phyloP scores from a whole-genome alignment of 2,329 filamentous ascomycete genomes.

The Sporothrix mexicana region DNA sequence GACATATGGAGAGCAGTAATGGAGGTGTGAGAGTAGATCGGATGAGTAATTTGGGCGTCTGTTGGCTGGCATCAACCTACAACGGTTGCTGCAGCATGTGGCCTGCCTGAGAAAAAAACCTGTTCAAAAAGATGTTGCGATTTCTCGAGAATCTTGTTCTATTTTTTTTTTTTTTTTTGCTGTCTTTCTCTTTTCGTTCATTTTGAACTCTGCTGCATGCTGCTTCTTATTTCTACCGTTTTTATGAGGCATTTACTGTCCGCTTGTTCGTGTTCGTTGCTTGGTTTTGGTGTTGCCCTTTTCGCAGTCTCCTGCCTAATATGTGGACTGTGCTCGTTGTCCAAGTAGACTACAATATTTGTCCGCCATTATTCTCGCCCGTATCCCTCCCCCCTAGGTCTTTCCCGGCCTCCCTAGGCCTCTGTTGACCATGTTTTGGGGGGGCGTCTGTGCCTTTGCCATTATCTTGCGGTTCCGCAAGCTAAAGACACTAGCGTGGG shows the following conservation, averaged over 20 bases:
- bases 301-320: not conserved
- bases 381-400: not conserved
- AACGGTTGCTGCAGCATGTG: not conserved
- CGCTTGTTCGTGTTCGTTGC: not conserved
- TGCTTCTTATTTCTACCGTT: not conserved
- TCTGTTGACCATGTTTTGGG: not conserved
- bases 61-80: not conserved
- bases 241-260: not conserved
- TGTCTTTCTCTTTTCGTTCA: not conserved
- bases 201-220: not conserved
- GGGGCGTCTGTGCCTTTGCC: not conserved
- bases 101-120: not conserved
- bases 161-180: not conserved
- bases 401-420: not conserved
- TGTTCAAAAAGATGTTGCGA: not conserved
- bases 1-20: not conserved
- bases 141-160: not conserved
- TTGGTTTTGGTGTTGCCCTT: not conserved
- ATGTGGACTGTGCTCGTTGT: not conserved
- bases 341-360: not conserved
- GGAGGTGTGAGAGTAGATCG: not conserved
- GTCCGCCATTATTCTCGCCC: not conserved
- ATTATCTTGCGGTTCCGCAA: conserved; percentile 22
- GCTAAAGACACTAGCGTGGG: conserved; percentile 7
- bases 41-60: not conserved